Conservation (phyloP, 192 early-diverging fungal species). For the Gonapodya prolifera region DNA sequence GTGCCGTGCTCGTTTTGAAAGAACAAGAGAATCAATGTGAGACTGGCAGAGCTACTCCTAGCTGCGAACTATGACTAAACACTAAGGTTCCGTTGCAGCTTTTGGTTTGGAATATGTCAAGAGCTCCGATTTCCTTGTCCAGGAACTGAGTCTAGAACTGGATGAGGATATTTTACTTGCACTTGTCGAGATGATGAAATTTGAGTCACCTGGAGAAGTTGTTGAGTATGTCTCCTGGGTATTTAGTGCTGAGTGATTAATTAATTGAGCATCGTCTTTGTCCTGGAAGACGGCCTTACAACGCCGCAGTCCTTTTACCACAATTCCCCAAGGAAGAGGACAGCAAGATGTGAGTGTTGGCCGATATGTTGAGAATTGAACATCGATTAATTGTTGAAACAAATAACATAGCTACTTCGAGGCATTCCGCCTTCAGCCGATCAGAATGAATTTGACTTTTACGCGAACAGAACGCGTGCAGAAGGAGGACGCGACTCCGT, state of each 20-base stretch:
- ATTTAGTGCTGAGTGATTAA: background rate
- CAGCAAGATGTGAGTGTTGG: background rate
- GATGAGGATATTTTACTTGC: slow-evolving; percentile 87
- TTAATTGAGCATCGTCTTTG: background rate
- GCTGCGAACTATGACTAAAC: background rate
- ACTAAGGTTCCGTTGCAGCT: slow-evolving; percentile 24
- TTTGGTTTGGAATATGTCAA: slow-evolving; percentile 93
- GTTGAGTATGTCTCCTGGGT: background rate
- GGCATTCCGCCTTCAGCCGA: slow-evolving; percentile 79
- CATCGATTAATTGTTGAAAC: background rate
- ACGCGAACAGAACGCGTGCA: slow-evolving; percentile 60
- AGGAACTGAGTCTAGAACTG: slow-evolving; percentile 87
- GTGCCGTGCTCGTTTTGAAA: background rate
- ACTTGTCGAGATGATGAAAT: slow-evolving; percentile 73
- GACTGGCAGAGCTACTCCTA: background rate
- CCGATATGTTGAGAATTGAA: background rate
- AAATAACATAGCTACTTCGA: slow-evolving; percentile 62
- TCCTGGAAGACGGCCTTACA: background rate
- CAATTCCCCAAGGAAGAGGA: background rate
- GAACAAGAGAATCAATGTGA: background rate
- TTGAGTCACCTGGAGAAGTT: slow-evolving; percentile 23
- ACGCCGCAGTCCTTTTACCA: background rate
- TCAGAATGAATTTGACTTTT: slow-evolving; percentile 95
- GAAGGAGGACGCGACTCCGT: slow-evolving; percentile 35
- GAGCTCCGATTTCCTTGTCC: slow-evolving; percentile 80